Conservation (phyloP, 164 flowering plant genomes). For the Umbilicus rupestris region DNA sequence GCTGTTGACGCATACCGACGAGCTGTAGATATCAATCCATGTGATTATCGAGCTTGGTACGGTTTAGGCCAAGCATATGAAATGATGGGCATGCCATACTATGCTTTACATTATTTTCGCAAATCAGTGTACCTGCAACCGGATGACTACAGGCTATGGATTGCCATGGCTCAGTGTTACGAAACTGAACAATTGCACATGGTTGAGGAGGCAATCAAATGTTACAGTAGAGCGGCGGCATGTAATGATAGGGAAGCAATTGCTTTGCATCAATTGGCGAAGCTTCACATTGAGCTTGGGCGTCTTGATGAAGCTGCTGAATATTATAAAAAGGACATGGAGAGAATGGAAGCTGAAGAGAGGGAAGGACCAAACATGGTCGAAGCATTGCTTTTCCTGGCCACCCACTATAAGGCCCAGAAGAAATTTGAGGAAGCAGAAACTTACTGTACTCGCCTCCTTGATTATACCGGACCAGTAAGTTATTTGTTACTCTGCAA, state of each 20-base stretch:
- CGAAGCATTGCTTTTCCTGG: constrained; percentile 80
- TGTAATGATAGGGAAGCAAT: constrained; percentile 89
- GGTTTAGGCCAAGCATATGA: constrained; percentile 98
- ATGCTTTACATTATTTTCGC: constrained; percentile 82
- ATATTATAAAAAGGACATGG: constrained; percentile 84
- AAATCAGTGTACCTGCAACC: constrained; percentile 88
- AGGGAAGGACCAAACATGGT: constrained; percentile 90
- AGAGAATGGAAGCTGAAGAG: constrained; percentile 90
- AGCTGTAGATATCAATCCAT: constrained; percentile 86
- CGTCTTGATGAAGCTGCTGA: constrained; percentile 79
- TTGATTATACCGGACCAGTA: constrained; percentile 88
- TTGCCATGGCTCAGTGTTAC: constrained; percentile 96
- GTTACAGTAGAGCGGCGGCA: constrained; percentile 72
- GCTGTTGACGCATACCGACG: constrained; percentile 90
- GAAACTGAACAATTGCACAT: constrained; percentile 78
- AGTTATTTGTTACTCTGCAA: constrained; percentile 31
- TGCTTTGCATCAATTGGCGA: constrained; percentile 79
- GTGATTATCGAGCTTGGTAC: constrained; percentile 99
- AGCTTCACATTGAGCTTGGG: constrained; percentile 68
- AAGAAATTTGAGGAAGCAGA: constrained; percentile 81
- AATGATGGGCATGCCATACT: constrained; percentile 92
- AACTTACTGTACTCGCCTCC: constrained; percentile 78
- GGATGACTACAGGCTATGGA: constrained; percentile 83
- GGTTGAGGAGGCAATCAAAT: constrained; percentile 94
- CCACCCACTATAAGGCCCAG: constrained; percentile 45